Conservation (phyloP, 2,329 filamentous ascomycete species). For the Arthroderma sp. region DNA sequence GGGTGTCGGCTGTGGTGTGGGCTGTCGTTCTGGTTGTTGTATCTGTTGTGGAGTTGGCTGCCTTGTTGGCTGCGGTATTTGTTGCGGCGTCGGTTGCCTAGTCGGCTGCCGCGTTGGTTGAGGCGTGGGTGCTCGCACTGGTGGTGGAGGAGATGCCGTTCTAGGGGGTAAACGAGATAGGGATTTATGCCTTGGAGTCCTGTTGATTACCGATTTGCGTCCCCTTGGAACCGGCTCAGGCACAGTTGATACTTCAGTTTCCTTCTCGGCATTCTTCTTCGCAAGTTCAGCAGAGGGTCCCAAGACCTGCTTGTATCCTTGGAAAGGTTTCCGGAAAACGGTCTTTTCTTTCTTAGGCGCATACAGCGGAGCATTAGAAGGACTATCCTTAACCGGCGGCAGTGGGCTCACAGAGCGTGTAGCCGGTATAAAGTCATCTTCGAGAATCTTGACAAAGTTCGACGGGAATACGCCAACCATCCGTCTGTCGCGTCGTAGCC, state of each 20-base stretch:
- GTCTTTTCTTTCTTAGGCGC: conserved; percentile 49
- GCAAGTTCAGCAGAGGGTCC: conserved; percentile 28
- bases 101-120: not conserved
- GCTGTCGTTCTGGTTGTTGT: not conserved
- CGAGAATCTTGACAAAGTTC: conserved; percentile 89
- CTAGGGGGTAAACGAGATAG: conserved; percentile 6
- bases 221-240: not conserved
- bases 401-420: conserved; percentile 42
- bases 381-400: conserved; percentile 25
- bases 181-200: conserved; percentile 2
- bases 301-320: conserved; percentile 45
- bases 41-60: not conserved
- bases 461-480: conserved; percentile 90
- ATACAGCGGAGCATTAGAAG: conserved; percentile 33
- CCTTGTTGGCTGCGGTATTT: not conserved
- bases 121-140: not conserved
- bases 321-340: conserved; percentile 51
- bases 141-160: conserved; percentile 8
- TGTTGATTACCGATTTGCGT: not conserved
- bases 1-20: not conserved
- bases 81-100: not conserved
- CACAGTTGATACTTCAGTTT: not conserved
- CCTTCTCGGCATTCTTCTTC: conserved; percentile 25
- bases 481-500: conserved; percentile 75
- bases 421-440: conserved; percentile 67